phyloP scores from a whole-genome alignment of 148 eudicot genomes.

The Silene conica region DNA sequence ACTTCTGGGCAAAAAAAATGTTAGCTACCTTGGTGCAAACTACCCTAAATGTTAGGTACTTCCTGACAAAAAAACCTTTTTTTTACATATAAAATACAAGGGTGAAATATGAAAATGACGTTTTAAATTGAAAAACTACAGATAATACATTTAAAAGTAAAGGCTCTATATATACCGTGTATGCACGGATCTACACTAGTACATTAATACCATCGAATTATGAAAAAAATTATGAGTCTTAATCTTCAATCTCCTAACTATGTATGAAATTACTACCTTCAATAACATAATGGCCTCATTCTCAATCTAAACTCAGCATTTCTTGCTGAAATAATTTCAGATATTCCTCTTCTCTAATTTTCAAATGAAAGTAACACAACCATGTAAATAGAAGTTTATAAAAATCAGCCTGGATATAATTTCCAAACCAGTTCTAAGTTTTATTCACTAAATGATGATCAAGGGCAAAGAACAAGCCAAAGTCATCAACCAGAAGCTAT shows the following conservation, averaged over 20 bases:
- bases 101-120: too few species aligned
- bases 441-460: background rate
- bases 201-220: background rate
- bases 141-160: too few species aligned
- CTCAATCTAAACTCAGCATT: background rate
- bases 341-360: background rate
- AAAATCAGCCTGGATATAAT: background rate
- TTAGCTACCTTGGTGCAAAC: too few species aligned
- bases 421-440: conserved; percentile 6
- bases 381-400: background rate
- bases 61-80: too few species aligned
- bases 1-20: too few species aligned
- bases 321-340: background rate
- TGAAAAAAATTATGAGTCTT: background rate
- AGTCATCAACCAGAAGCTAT: conserved; percentile 7
- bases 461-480: conserved; percentile 1
- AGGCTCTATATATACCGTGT: too few species aligned
- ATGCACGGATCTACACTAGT: too few species aligned
- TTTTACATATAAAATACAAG: too few species aligned
- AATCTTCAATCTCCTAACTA: background rate
- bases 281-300: background rate
- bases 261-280: background rate
- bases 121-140: too few species aligned
- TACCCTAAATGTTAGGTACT: too few species aligned
- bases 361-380: background rate